These are phyloP conservation scores for Eucalyptus melliodora DNA, from an alignment of 345 rosid species.

Conservation along the genomic window DNA sequence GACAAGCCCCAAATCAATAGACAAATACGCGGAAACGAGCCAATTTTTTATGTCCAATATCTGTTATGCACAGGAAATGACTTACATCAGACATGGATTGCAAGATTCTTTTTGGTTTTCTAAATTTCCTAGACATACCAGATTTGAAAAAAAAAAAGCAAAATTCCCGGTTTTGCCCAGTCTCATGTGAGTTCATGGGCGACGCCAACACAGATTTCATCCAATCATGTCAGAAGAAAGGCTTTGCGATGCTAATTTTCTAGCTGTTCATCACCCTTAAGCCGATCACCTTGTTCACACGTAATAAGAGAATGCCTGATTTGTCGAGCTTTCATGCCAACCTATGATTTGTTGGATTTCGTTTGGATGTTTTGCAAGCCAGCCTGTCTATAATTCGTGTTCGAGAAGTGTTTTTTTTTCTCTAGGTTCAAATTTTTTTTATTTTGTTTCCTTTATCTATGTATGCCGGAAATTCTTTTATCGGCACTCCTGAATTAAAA, in stretches of 20 bases:
- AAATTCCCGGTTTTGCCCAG: not conserved
- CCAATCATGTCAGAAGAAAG: not conserved
- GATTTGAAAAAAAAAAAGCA: not conserved
- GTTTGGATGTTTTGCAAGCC: not conserved
- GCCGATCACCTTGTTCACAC: not conserved
- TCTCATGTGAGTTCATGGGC: not conserved
- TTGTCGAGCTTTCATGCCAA: not conserved
- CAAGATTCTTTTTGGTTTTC: not conserved
- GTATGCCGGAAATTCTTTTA: not conserved
- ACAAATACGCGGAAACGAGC: not conserved
- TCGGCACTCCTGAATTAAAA: not conserved
- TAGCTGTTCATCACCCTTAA: not conserved
- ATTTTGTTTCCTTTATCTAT: not conserved
- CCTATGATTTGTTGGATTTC: not conserved
- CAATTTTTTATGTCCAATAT: not conserved
- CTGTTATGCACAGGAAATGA: not conserved
- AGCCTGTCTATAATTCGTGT: not conserved
- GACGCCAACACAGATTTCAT: not conserved
- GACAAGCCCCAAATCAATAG: not conserved
- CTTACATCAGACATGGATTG: not conserved
- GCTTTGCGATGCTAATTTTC: not conserved
- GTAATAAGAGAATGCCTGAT: not conserved
- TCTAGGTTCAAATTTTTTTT: not conserved
- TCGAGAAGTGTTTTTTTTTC: not conserved
- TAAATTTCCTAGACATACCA: not conserved